These are phyloP conservation scores for Gyromitra esculenta DNA, from an alignment of 2,329 filamentous ascomycete species.

Conservation along the genomic window DNA sequence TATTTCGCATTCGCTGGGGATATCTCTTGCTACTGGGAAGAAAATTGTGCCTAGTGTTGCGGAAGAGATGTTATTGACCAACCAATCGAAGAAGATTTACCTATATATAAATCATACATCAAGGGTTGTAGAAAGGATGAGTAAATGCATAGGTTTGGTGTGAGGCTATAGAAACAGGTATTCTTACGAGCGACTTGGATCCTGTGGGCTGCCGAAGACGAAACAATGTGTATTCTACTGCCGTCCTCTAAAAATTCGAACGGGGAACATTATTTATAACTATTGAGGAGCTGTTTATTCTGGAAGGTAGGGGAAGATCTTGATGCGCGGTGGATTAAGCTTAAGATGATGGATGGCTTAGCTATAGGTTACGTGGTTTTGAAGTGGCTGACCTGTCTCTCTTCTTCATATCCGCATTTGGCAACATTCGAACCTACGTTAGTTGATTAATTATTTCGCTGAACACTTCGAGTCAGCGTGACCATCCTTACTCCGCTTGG, in stretches of 20 bases:
- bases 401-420: background rate
- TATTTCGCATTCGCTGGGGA: background rate
- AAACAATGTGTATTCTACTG: background rate
- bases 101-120: background rate
- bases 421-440: too few species aligned
- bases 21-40: background rate
- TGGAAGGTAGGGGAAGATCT: background rate
- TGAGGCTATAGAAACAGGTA: background rate
- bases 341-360: background rate
- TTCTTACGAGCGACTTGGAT: background rate
- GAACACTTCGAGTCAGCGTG: too few species aligned
- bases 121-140: background rate
- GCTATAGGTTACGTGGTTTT: background rate
- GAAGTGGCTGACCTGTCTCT: background rate
- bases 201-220: background rate
- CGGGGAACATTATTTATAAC: background rate
- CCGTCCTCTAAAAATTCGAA: background rate
- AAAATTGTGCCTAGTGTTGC: background rate
- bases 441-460: too few species aligned
- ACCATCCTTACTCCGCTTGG: too few species aligned
- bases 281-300: background rate
- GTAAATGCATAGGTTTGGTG: background rate
- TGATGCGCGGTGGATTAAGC: background rate
- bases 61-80: background rate
- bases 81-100: constrained; percentile 2